Evolutionary conservation across 768 basidiomycete genomes (phyloP), one percentile per base, ranked within the genome.

Genomic region (Hemileccinum impolitum): DNA sequence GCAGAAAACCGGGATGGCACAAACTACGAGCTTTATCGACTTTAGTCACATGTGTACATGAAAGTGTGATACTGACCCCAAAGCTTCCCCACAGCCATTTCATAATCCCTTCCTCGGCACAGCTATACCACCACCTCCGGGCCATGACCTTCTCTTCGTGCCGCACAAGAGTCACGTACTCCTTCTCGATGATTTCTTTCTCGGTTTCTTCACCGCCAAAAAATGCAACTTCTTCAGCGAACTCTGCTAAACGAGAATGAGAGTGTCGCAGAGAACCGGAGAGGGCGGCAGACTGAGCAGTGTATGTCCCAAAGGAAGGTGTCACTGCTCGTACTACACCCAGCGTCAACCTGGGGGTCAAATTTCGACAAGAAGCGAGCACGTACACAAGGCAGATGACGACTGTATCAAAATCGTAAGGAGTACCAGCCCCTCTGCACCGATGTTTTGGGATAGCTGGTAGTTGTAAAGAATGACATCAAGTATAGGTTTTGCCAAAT

Each of bases 71-170:
- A 76, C 84, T 49, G 61, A 94, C 85, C 34, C 95, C 95, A 65
- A 94, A 87, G 64, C 85, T 87, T 57, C 95, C 94, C 95, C 95
- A 99, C 8, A 94, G 61, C 87, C 86, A 97, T 70, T 99, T 98
- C 60, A 97, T 86, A 38, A 99, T 84, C 2, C 90, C 93, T 68
- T 98, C 95, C 67, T 99, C 95, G 15, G 86, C 80, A 62, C 93
- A 88, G 2, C 87, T 83, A 67, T 95, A 91, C 87, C 86, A 90
- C 79, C 94, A 90, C 30, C 87, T 75, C 53, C 87, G 83, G 23
- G 78, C 71, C 57, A 94, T 74, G 2, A 94, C 87, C 50, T 78
- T 77, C 56, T 87, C 87, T 66, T 94, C 87, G 57, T 98, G 95
- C 62, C 83, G 84, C 50, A 95, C 77, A 21, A 95, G 75, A 7